Evolutionary conservation across 2,329 filamentous ascomycete genomes (phyloP), one percentile per base, ranked within the genome.

Genomic region (Talaromyces sp.): DNA sequence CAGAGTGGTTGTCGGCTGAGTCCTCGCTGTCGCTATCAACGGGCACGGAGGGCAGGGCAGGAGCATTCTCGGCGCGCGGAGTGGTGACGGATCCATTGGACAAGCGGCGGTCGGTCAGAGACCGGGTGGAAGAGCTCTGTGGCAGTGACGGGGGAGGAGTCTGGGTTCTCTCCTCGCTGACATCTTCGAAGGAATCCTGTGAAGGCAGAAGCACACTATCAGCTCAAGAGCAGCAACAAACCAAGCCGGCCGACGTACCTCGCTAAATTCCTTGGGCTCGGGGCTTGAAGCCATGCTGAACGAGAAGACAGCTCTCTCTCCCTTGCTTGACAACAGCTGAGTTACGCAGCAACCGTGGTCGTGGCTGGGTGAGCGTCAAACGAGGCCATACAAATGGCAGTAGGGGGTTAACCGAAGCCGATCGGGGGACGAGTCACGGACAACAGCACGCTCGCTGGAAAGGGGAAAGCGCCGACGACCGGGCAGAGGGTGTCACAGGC

Each of bases 111-210:
- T 78, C 76, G 55, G 80, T 82, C 62, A 92, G 76, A 28, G 88
- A 91, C 63, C 88, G 85, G 58, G 85, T 80, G 36, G 85, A 87
- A 53, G 80, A 76, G 53, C 70, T 75, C 58, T 69, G 67, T 53
- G 73, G 72, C 25, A 75, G 70, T 42, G 70, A 72, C 66, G 64
- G 60, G 62, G 70, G 65, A 63, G 62, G 68, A 63, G 60, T 65
- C 66, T 67, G 72, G 64, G 44, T 47, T 47, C 44, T 47, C 67
- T 73, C 65, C 74, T 80, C 70, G 82, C 84, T 74, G 60, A 91
- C 92, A 81, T 96, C 92, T 78, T 96, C 91, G 71, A 96, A 96
- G 17, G 84, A 85, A 69, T 93, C 88, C 88, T 91, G 72, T 30
- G n/a, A 55, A 53, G 51, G 60, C 22, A 52, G 44, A 52, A 33